phyloP scores from a whole-genome alignment of 2,329 filamentous ascomycete genomes.

The Sphaerostilbella broomeana region DNA sequence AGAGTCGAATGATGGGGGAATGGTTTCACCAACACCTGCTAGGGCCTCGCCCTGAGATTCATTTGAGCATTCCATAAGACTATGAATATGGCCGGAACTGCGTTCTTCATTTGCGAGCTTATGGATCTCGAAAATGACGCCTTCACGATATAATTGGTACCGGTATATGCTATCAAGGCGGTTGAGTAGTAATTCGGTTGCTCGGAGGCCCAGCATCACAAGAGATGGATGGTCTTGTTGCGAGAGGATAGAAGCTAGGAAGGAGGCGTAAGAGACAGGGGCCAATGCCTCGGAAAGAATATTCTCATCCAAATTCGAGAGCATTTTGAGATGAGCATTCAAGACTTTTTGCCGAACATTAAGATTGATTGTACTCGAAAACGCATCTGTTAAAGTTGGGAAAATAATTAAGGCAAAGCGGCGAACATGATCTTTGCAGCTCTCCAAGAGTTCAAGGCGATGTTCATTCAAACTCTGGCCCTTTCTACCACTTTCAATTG shows the following conservation, averaged over 20 bases:
- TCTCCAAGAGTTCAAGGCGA: slow-evolving; percentile 70
- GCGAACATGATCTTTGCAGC: slow-evolving; percentile 80
- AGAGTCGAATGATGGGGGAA: slow-evolving; percentile 24
- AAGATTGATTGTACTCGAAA: slow-evolving; percentile 94
- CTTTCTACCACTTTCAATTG: slow-evolving; percentile 25
- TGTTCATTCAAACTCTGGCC: slow-evolving; percentile 62
- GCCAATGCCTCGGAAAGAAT: slow-evolving; percentile 82
- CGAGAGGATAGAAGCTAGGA: slow-evolving; percentile 87
- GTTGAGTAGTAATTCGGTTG: slow-evolving; percentile 78
- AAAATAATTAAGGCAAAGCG: slow-evolving; percentile 90
- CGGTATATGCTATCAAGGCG: slow-evolving; percentile 83
- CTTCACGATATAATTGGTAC: slow-evolving; percentile 95
- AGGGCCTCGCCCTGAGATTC: slow-evolving; percentile 5
- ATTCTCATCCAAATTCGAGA: slow-evolving; percentile 81
- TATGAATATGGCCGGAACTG: slow-evolving; percentile 6
- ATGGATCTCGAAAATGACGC: slow-evolving; percentile 84
- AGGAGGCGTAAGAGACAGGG: slow-evolving; percentile 89
- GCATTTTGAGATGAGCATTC: slow-evolving; percentile 94
- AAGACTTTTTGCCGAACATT: slow-evolving; percentile 92
- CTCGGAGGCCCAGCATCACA: slow-evolving; percentile 81
- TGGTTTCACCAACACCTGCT: slow-evolving; percentile 11
- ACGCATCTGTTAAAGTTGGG: slow-evolving; percentile 91
- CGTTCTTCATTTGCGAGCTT: slow-evolving; percentile 59
- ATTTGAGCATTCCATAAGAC: slow-evolving; percentile 3
- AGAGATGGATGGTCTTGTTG: slow-evolving; percentile 88